Percentiles rank a stretch among this genome's conserved stretches.
phyloP scores from a whole-genome alignment of 139 green algal genomes.

The Coccomyxa sp. region DNA sequence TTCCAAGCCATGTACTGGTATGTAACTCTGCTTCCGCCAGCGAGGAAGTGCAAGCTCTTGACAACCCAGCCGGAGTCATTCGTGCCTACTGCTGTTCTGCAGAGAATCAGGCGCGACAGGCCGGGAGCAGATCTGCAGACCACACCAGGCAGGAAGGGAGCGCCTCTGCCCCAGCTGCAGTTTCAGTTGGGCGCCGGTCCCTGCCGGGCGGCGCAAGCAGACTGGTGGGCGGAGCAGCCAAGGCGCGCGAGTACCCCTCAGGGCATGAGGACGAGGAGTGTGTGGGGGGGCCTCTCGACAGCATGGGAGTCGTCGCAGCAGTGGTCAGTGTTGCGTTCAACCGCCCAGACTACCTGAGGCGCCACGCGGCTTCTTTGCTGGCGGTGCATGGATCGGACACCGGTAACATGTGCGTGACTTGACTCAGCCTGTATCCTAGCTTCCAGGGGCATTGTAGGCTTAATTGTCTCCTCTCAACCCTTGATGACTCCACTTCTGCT shows the following conservation, averaged over 20 bases:
- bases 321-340: constrained; percentile 44
- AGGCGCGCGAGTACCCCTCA: neutral
- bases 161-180: no score
- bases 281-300: neutral
- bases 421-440: no score
- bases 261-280: constrained; percentile 23
- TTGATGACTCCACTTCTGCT: neutral
- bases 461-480: neutral
- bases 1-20: no score
- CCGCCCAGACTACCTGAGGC: constrained; percentile 32
- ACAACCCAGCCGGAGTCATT: no score
- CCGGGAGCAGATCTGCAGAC: no score
- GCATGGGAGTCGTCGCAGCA: constrained; percentile 19
- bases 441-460: neutral
- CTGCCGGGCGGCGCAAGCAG: no score
- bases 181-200: no score
- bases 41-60: no score
- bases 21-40: no score
- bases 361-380: constrained; percentile 26
- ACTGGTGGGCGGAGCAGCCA: neutral
- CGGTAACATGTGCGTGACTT: constrained; percentile 20
- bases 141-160: no score
- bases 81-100: no score
- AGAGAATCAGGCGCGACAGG: no score
- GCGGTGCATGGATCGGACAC: constrained; percentile 8